A percentile compares a stretch with the other conserved stretches of the same genome.
Evolutionary conservation across 2,329 filamentous ascomycete genomes (phyloP).

Genomic region (Monosporascus sp.): DNA sequence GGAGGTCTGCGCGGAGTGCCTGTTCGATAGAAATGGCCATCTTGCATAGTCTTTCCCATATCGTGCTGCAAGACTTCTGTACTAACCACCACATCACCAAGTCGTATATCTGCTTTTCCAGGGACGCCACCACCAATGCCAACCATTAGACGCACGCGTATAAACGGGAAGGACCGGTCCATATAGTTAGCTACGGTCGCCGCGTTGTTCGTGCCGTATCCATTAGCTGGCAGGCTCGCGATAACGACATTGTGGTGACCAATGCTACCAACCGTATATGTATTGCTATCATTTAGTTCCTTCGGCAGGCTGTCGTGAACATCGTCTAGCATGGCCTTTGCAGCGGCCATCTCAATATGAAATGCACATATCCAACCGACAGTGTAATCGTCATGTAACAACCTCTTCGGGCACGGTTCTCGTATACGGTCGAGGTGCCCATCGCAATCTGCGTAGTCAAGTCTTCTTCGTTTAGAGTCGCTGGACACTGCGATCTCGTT

Average conservation of each 20-base stretch:
- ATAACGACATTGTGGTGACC: constrained; percentile 13
- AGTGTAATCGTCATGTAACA: constrained; percentile 14
- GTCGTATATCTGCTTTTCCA: constrained; percentile 16
- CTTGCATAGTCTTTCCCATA: constrained; percentile 4
- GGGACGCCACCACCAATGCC: constrained; percentile 24
- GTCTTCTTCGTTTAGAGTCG: not conserved
- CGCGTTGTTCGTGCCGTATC: constrained; percentile 11
- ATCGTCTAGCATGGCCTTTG: constrained; percentile 25
- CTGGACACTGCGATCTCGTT: not conserved
- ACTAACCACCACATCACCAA: constrained; percentile 23
- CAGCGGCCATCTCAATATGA: constrained; percentile 24
- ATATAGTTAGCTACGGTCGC: constrained; percentile 14
- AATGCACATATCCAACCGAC: constrained; percentile 30
- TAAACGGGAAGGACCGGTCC: constrained; percentile 9
- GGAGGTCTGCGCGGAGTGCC: not conserved
- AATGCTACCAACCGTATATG: constrained; percentile 17
- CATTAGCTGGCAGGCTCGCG: constrained; percentile 12
- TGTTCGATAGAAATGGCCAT: constrained; percentile 1
- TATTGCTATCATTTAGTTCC: constrained; percentile 11
- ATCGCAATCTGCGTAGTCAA: not conserved
- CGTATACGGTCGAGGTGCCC: not conserved
- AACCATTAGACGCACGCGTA: constrained; percentile 19
- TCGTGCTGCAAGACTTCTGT: constrained; percentile 9
- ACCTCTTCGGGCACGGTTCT: not conserved
- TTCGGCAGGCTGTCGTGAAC: constrained; percentile 12